phyloP scores from a whole-genome alignment of 768 basidiomycete genomes.

The Gautieria morchelliformis region DNA sequence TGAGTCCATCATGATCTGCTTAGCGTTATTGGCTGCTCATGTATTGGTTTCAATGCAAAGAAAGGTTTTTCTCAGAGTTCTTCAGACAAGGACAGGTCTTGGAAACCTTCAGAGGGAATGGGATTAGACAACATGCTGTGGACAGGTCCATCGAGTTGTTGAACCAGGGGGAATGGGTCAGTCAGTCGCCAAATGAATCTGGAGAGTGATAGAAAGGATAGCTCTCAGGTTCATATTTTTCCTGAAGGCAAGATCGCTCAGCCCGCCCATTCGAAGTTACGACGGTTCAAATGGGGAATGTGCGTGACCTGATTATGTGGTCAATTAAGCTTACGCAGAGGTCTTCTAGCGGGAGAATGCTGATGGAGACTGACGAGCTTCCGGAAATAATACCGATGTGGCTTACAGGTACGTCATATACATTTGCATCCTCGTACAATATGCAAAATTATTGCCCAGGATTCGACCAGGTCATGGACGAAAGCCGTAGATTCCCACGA shows the following conservation, averaged over 20 bases:
- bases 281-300: constrained; percentile 94
- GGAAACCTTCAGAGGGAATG: constrained; percentile 86
- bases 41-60: constrained; percentile 21
- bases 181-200: constrained; percentile 28
- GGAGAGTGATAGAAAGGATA: neutral
- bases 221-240: constrained; percentile 72
- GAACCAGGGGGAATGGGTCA: constrained; percentile 75
- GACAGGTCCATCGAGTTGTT: constrained; percentile 76
- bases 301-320: constrained; percentile 34
- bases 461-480: constrained; percentile 88
- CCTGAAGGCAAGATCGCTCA: constrained; percentile 87
- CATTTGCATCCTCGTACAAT: neutral
- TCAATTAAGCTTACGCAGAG: neutral
- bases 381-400: constrained; percentile 90
- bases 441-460: constrained; percentile 27
- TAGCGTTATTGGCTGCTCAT: neutral
- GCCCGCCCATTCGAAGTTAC: constrained; percentile 32
- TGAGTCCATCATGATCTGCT: constrained; percentile 26
- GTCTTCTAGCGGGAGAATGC: constrained; percentile 59
- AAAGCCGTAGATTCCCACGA: constrained; percentile 68
- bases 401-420: constrained; percentile 54
- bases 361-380: constrained; percentile 57
- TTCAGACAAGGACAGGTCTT: constrained; percentile 86
- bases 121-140: constrained; percentile 80
- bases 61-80: constrained; percentile 72